Evolutionary conservation across 148 eudicot species (phyloP), one percentile per base, ranked within the genome.

Genomic region (Spergularia marina): DNA sequence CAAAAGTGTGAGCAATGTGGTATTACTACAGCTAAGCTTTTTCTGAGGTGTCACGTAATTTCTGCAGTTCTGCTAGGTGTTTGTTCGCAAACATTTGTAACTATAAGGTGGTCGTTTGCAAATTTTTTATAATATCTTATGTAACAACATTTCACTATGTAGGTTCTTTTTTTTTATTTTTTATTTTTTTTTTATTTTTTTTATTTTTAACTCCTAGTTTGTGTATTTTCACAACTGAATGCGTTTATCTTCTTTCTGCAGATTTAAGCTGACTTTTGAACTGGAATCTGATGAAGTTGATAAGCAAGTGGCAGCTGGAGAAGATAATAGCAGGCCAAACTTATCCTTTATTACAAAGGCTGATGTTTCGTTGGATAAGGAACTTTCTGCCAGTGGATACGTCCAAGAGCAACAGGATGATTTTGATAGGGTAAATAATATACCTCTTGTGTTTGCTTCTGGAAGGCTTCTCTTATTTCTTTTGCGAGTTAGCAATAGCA

Each of bases 191-290:
- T 41, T 17, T 14, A 0, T 30, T 30, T 30, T 30, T 30, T 30
- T 30, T 30, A 0, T 30, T 30, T 30, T 30, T 0, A 23, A 23
- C 25, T 30, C 2, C 36, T 30, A 30, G 36, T 30, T 30, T 30
- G 36, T 30, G 36, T 30, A 30, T 30, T 30, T 30, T 30, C 36
- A 30, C 36, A 30, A 62, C 67, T 71, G 63, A 59, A 40, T 4
- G 70, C 36, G 54, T 30, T 59, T 56, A 65, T 51, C 5, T 61
- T 34, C 21, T 21, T 51, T 78, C 10, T 70, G 30, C 84, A 94
- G 98, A 86, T 92, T 85, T 81, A 87, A 89, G 84, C 79, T 91
- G 64, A 80, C 83, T 54, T 86, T 75, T 79, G 83, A 89, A 71
- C 85, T 90, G 78, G 79, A 79, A 67, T 30, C 36, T 30, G 88